phyloP scores from a whole-genome alignment of 2,329 filamentous ascomycete species.

The Aspergillus ibericus region DNA sequence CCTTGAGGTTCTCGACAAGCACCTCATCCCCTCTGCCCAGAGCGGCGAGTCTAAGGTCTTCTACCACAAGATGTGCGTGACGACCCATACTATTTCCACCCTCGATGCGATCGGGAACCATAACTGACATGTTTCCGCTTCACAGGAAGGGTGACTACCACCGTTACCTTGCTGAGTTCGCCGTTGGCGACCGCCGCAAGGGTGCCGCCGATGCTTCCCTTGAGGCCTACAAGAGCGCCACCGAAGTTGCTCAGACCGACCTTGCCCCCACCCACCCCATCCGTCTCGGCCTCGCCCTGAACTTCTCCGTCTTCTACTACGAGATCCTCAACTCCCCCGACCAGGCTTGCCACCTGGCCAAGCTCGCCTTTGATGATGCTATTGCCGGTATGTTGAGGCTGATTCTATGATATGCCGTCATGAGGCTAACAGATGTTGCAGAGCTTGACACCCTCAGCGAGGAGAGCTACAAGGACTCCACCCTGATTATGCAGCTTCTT shows the following conservation, averaged over 20 bases:
- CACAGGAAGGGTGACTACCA: conserved; percentile 98
- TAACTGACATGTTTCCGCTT: conserved; percentile 22
- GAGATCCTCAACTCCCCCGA: conserved; percentile 98
- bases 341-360: conserved; percentile 95
- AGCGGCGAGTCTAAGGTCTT: conserved; percentile 98
- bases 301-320: conserved; percentile 99
- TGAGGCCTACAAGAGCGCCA: conserved; percentile 94
- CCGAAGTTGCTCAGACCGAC: conserved; percentile 85
- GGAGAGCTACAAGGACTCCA: conserved; percentile 99
- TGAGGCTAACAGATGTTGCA: conserved; percentile 40
- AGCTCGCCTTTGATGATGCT: conserved; percentile 93
- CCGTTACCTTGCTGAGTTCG: conserved; percentile 97
- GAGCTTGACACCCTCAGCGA: conserved; percentile 96
- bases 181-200: conserved; percentile 92
- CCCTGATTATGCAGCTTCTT: conserved; percentile 97
- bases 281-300: conserved; percentile 85
- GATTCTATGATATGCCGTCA: conserved; percentile 1
- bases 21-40: conserved; percentile 91
- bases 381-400: conserved; percentile 66
- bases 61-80: conserved; percentile 95
- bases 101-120: conserved; percentile 13
- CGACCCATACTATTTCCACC: background rate
- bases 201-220: conserved; percentile 89
- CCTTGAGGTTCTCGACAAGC: conserved; percentile 88
- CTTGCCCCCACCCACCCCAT: conserved; percentile 90